phyloP scores from a whole-genome alignment of 306 rosid species.

The Vigna unguiculata region DNA sequence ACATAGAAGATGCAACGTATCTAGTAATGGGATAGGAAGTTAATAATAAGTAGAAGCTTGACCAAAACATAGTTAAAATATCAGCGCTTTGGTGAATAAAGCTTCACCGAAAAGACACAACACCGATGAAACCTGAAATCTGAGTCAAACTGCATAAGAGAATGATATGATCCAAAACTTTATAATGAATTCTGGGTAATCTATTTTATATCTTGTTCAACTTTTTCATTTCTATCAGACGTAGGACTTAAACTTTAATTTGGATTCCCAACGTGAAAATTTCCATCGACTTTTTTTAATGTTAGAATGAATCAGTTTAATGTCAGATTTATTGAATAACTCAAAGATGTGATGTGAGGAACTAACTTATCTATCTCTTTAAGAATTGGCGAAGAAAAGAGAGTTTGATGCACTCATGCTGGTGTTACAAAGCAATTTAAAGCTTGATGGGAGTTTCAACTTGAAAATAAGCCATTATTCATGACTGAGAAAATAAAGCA shows the following conservation, averaged over 20 bases:
- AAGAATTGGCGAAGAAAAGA: not conserved
- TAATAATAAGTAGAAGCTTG: slow-evolving; percentile 18
- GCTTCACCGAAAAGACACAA: too few species aligned
- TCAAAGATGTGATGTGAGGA: slow-evolving; percentile 17
- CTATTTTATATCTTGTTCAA: too few species aligned
- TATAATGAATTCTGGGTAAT: too few species aligned
- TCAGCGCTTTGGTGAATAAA: slow-evolving; percentile 2
- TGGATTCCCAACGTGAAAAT: too few species aligned
- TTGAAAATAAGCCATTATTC: slow-evolving; percentile 41
- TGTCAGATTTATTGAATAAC: not conserved
- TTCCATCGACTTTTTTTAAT: slow-evolving; percentile 8
- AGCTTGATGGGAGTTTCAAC: slow-evolving; percentile 28
- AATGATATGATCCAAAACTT: too few species aligned
- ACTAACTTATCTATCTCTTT: not conserved
- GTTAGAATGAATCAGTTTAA: slow-evolving; percentile 8
- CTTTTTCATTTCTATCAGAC: too few species aligned
- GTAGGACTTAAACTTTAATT: too few species aligned
- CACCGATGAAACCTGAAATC: too few species aligned
- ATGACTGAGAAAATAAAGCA: slow-evolving; percentile 38
- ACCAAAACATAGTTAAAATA: slow-evolving; percentile 3
- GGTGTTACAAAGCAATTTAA: slow-evolving; percentile 24
- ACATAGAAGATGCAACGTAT: slow-evolving; percentile 20
- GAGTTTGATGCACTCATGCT: slow-evolving; percentile 29
- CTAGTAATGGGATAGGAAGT: not conserved
- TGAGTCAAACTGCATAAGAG: too few species aligned